Evolutionary conservation across 2,329 filamentous ascomycete species (phyloP), one percentile per base, ranked within the genome.

Genomic region (Diaporthe amygdali): DNA sequence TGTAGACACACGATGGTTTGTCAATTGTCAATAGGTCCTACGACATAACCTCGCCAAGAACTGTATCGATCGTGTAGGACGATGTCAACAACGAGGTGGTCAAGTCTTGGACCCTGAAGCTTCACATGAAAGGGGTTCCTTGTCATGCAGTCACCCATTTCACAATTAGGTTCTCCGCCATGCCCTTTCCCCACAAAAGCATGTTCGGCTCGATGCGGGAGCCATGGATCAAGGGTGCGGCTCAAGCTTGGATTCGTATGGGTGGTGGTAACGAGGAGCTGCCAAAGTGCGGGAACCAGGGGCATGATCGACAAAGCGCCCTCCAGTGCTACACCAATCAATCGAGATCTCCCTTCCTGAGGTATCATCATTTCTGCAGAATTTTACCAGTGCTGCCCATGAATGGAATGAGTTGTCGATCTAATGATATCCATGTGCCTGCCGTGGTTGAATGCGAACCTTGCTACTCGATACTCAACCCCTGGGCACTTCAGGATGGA

Each of bases 111-210:
- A 49, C 59, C 59, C 59, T 64, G 27, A 51, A 64, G 41, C n/a
- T 17, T 47, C 30, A 30, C n/a, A 37, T 12, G 25, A 17, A 15
- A 64, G 15, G 59, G 44, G 44, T 25, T 15, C 59, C 59, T 37
- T 64, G 59, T 25, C n/a, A 37, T n/a, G 20, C 8, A 9, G 9
- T 34, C 25, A 15, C 1, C 47, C 12, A 49, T 10, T 32, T 37
- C 59, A 49, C n/a, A 64, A 64, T 25, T 64, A 64, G 59, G 59
- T 64, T 49, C 30, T 64, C n/a, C 30, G 14, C 44, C 44, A 14
- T 64, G 41, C 59, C 44, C 47, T 49, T 64, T 49, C 59, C 59
- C 59, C 59, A 64, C 59, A 64, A 64, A 25, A 64, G 12, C n/a
- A 27, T 27, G 30, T 47, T 32, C 41, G 59, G 59, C 44, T 64